Base-by-base conservation (phyloP, 225 moss, liverwort and hornwort genomes). In the Climacium dendroides region DNA sequence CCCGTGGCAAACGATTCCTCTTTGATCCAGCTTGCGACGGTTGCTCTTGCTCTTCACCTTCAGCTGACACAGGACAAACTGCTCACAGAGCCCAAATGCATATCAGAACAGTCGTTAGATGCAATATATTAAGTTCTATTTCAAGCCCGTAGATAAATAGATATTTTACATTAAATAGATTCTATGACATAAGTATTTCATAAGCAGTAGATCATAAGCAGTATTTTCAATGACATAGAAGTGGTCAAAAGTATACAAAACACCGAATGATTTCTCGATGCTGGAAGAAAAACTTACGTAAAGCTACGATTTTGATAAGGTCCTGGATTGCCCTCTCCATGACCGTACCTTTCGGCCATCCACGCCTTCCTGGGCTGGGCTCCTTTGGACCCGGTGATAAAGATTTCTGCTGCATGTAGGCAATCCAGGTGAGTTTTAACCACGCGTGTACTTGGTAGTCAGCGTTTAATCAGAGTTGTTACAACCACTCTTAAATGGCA, bases 291-390 rank as follows among this genome's bases (percentile, higher is more conserved):
- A 50, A 86, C 93, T 81, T 92, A 99, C 99, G 94, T 91, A 64
- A 91, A 57, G 92, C 93, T 81, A 99, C 99, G 16, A 90, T 96
- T 89, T 93, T 93, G 91, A 93, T 93, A 59, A 99, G 90, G 83
- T 99, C 99, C 90, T 96, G 92, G 53, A 99, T 94, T 78, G 99
- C 99, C 89, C 99, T 96, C 93, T 99, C 99, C 94, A 99, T 93
- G 75, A 99, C 96, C 9, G 99, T 97, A 59, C 99, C 99, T 93
- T 97, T 99, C 37, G 98, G 98, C 98, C 98, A 98, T 71, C 98
- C 98, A 85, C 94, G 94, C 83, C 87, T 96, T 85, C 97, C 96
- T 61, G 99, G 99, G 84, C 99, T 99, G 53, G 92, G 93, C 89
- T 99, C 99, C 90, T 97, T 99, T 57, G 95, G 91, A 72, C 94